Evolutionary conservation across 306 rosid genomes (phyloP).

Genomic region (Dicorynia guianensis): DNA sequence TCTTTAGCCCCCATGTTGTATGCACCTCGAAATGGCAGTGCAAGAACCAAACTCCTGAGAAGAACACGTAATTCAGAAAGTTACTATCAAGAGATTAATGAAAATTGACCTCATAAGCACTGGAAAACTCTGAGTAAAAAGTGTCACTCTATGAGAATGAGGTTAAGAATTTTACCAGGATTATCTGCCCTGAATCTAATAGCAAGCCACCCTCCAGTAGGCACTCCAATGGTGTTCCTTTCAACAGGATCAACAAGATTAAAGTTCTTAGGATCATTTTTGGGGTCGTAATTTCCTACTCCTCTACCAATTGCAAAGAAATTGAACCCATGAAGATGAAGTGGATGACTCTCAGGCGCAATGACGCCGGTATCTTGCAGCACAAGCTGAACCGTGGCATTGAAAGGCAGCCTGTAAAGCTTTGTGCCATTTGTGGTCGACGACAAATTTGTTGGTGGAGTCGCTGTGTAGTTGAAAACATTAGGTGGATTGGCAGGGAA

Average conservation of each 20-base stretch:
- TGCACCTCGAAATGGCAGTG: conserved; percentile 93
- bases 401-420: conserved; percentile 61
- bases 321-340: conserved; percentile 84
- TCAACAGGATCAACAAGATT: conserved; percentile 84
- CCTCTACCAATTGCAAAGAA: conserved; percentile 76
- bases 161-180: conserved; percentile 64
- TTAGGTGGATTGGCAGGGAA: conserved; percentile 70
- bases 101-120: neutral
- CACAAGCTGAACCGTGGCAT: conserved; percentile 69
- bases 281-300: conserved; percentile 68
- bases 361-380: conserved; percentile 75
- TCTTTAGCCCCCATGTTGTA: conserved; percentile 91
- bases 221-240: conserved; percentile 80
- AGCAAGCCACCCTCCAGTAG: conserved; percentile 87
- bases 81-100: neutral
- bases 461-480: conserved; percentile 63
- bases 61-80: neutral
- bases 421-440: conserved; percentile 61
- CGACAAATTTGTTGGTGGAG: conserved; percentile 47
- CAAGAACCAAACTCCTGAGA: conserved; percentile 85
- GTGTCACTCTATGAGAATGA: neutral
- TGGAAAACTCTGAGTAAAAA: neutral
- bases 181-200: conserved; percentile 81
- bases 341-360: conserved; percentile 77
- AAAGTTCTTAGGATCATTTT: conserved; percentile 55